These are phyloP conservation scores for Coemansia sp. DNA, from an alignment of 192 early-diverging fungal genomes.

Conservation along the genomic window DNA sequence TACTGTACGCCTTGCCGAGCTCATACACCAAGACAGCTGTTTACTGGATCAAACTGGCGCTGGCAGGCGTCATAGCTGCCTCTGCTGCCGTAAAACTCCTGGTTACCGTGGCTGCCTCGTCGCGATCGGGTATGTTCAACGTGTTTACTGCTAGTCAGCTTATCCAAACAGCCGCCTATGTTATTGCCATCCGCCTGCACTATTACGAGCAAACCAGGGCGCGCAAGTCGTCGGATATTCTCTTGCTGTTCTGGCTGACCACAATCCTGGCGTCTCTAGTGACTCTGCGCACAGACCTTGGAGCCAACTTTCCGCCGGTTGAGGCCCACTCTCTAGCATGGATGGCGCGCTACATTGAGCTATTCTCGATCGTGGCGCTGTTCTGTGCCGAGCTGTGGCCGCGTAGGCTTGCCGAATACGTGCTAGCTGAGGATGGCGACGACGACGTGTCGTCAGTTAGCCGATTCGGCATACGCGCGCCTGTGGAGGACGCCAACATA, in stretches of 20 bases:
- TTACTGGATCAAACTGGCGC: constrained; percentile 20
- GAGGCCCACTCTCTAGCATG: neutral
- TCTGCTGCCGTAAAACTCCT: constrained; percentile 9
- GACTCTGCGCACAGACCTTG: constrained; percentile 19
- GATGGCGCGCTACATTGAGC: neutral
- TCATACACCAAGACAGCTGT: constrained; percentile 1
- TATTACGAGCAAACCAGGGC: constrained; percentile 26
- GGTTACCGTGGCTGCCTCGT: neutral
- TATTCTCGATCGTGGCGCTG: neutral
- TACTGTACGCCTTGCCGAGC: constrained; percentile 1
- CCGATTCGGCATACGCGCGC: constrained; percentile 41
- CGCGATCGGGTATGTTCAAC: neutral
- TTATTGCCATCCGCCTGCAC: constrained; percentile 9
- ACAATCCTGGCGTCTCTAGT: constrained; percentile 8
- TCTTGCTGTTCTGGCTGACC: constrained; percentile 33
- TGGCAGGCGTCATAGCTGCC: constrained; percentile 2
- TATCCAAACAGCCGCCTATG: constrained; percentile 7
- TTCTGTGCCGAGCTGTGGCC: constrained; percentile 24
- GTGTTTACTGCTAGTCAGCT: constrained; percentile 16
- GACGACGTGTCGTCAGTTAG: neutral
- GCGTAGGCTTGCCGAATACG: constrained; percentile 13
- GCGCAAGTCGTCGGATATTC: constrained; percentile 12
- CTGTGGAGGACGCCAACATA: constrained; percentile 62
- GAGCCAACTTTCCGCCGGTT: neutral
- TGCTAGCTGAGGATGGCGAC: neutral